Conservation (phyloP, 345 rosid genomes). For the Fremontodendron californicum region DNA sequence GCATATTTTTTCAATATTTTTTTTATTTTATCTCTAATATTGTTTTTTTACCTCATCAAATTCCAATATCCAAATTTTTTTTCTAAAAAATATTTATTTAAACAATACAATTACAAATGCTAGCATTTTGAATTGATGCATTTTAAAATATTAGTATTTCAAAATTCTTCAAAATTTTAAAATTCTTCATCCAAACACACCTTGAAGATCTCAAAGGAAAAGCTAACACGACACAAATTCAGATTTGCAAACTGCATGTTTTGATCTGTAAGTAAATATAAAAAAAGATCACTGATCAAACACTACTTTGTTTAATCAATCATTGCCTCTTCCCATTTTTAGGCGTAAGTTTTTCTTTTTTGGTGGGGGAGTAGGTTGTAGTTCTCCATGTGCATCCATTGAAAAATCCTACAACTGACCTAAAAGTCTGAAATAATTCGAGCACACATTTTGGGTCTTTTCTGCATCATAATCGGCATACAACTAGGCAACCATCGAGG, state of each 20-base stretch:
- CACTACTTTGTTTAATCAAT: background rate
- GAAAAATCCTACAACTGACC: background rate
- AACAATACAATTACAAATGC: too few relatives aligned
- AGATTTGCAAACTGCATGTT: background rate
- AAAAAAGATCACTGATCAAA: background rate
- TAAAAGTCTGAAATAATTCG: background rate
- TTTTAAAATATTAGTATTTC: too few relatives aligned
- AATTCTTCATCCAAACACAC: too few relatives aligned
- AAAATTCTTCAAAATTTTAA: too few relatives aligned
- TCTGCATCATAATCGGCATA: background rate
- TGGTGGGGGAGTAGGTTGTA: background rate
- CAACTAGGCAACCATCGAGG: conserved; percentile 7
- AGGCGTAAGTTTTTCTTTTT: background rate
- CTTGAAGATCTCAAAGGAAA: background rate
- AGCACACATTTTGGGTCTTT: background rate
- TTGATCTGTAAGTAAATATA: background rate
- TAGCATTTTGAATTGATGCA: too few relatives aligned
- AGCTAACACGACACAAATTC: background rate
- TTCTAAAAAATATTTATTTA: too few relatives aligned
- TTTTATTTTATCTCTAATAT: too few relatives aligned
- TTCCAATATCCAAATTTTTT: too few relatives aligned
- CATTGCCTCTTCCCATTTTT: background rate
- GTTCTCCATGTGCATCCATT: conserved; percentile 5
- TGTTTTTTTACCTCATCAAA: too few relatives aligned
- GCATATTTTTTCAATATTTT: too few relatives aligned